Evolutionary conservation across 768 basidiomycete species (phyloP).

Genomic region (Suillus lakei): DNA sequence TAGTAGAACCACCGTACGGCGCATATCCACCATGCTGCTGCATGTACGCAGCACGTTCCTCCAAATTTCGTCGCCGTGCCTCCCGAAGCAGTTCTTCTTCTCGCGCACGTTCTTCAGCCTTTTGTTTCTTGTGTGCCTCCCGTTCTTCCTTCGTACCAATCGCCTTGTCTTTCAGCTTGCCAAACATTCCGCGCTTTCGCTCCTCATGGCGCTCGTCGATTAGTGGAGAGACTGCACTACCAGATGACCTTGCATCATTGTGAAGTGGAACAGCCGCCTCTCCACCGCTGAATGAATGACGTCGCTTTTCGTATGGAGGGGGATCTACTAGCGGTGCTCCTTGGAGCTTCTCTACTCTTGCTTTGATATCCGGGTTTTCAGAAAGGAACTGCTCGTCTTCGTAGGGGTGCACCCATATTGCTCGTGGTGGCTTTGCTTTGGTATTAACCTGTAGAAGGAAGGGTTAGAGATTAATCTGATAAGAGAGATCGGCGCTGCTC

Average conservation of each 20-base stretch:
- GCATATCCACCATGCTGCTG: constrained; percentile 36
- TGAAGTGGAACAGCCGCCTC: constrained; percentile 1
- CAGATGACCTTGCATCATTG: constrained; percentile 3
- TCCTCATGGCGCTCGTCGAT: constrained; percentile 13
- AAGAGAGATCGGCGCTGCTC: constrained; percentile 1
- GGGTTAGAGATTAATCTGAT: background rate
- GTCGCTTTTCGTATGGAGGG: constrained; percentile 34
- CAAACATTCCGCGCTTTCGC: constrained; percentile 58
- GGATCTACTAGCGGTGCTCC: constrained; percentile 19
- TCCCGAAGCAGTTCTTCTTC: constrained; percentile 24
- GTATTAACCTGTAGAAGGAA: constrained; percentile 61
- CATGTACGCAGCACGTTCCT: constrained; percentile 40
- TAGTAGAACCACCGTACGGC: constrained; percentile 25
- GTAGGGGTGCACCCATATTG: constrained; percentile 75
- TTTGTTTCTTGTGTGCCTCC: constrained; percentile 44
- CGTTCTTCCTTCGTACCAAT: constrained; percentile 70
- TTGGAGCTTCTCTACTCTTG: constrained; percentile 34
- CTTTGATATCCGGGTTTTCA: constrained; percentile 53
- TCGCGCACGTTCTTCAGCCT: constrained; percentile 33
- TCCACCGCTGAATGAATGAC: constrained; percentile 33
- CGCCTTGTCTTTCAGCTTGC: constrained; percentile 64
- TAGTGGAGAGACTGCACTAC: constrained; percentile 2
- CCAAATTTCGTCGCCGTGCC: constrained; percentile 24
- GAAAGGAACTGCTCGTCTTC: constrained; percentile 68
- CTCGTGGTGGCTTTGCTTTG: constrained; percentile 59